A percentile compares a stretch with the other conserved stretches of the same genome.
These are phyloP conservation scores for Pichia sp. DNA, from an alignment of 1,139 yeast species.

Conservation along the genomic window DNA sequence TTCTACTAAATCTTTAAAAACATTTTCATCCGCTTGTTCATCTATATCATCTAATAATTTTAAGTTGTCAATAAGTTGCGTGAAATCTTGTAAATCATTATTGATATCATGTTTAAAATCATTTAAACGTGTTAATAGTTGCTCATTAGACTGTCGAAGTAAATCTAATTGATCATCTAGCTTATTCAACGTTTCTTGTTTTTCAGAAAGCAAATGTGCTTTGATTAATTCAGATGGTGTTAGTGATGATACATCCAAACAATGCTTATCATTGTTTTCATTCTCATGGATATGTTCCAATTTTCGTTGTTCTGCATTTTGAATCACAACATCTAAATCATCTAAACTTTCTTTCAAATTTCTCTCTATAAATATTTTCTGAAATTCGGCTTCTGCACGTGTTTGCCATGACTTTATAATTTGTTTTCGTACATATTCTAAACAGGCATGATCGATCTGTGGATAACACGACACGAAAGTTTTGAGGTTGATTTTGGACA, in stretches of 20 bases:
- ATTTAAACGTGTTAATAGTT: conserved; percentile 5
- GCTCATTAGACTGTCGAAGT: conserved; percentile 1
- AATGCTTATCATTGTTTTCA: background rate
- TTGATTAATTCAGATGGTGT: conserved; percentile 10
- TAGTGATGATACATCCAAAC: conserved; percentile 7
- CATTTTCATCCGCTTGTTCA: conserved; percentile 7
- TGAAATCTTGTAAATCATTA: conserved; percentile 3
- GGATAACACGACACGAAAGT: conserved; percentile 67
- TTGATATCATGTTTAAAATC: conserved; percentile 3
- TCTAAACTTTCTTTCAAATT: conserved; percentile 51
- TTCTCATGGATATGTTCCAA: conserved; percentile 27
- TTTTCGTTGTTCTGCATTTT: conserved; percentile 38
- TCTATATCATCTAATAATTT: conserved; percentile 7
- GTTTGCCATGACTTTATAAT: conserved; percentile 56
- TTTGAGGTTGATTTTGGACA: conserved; percentile 54
- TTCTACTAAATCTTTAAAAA: conserved; percentile 11
- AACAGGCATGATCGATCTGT: conserved; percentile 44
- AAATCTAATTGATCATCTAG: conserved; percentile 1
- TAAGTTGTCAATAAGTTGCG: conserved; percentile 6
- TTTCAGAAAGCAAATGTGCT: conserved; percentile 3
- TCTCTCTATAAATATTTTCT: conserved; percentile 59
- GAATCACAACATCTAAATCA: conserved; percentile 60
- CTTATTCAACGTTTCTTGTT: conserved; percentile 2
- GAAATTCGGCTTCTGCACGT: conserved; percentile 57
- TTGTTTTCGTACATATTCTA: conserved; percentile 57